phyloP scores from a whole-genome alignment of 768 basidiomycete genomes.

The Crepidotus variabilis region DNA sequence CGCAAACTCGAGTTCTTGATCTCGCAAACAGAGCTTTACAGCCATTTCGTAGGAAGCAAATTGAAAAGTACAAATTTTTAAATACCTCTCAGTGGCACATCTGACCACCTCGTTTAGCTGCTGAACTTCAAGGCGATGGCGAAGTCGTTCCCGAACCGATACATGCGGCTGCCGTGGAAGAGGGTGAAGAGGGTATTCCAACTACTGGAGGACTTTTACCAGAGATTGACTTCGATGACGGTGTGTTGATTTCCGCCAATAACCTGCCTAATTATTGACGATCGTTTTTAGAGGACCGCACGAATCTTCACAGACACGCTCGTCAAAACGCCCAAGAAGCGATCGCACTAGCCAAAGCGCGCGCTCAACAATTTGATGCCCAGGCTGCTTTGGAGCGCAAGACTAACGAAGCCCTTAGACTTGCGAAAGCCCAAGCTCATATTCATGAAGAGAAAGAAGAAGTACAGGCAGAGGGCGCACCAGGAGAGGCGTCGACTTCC shows the following conservation, averaged over 20 bases:
- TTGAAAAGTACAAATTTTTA: constrained; percentile 64
- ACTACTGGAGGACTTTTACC: constrained; percentile 37
- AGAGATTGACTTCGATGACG: constrained; percentile 90
- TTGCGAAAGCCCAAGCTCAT: constrained; percentile 54
- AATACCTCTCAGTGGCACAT: constrained; percentile 5
- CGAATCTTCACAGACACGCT: constrained; percentile 82
- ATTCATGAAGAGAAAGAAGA: constrained; percentile 44
- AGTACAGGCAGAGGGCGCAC: constrained; percentile 5
- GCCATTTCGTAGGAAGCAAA: constrained; percentile 98
- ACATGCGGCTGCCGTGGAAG: constrained; percentile 47
- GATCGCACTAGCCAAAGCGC: constrained; percentile 68
- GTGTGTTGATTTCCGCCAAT: constrained; percentile 36
- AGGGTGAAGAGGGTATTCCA: constrained; percentile 49
- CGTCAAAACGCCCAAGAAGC: constrained; percentile 88
- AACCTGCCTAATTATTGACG: constrained; percentile 4
- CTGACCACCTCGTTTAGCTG: constrained; percentile 43
- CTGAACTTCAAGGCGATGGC: constrained; percentile 66
- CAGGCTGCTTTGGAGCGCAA: constrained; percentile 79
- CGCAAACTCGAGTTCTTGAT: constrained; percentile 98
- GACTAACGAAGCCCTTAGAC: constrained; percentile 70
- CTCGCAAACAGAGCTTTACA: constrained; percentile 97
- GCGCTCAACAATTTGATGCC: constrained; percentile 82
- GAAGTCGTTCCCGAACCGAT: constrained; percentile 27
- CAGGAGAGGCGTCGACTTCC: constrained; percentile 17
- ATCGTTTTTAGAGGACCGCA: constrained; percentile 69